phyloP scores from a whole-genome alignment of 176 grass and related monocot genomes.

The Aegilops tauschii region DNA sequence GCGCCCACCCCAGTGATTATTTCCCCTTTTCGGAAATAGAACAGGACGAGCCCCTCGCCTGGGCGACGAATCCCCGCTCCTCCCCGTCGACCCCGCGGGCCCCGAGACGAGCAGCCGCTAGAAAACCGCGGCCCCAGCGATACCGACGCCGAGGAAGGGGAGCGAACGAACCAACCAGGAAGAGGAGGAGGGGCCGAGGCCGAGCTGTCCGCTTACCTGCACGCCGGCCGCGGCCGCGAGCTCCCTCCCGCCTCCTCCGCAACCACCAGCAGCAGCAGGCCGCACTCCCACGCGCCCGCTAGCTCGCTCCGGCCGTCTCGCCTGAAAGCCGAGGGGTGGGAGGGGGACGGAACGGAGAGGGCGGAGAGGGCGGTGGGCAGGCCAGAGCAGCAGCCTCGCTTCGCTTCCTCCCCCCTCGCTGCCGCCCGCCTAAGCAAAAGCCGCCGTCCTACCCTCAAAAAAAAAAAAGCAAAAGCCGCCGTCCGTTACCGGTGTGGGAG shows the following conservation, averaged over 20 bases:
- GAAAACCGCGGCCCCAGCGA: neutral
- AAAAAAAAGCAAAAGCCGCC: slow-evolving; percentile 7
- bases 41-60: neutral
- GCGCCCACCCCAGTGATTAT: neutral
- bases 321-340: neutral
- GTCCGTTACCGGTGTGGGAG: neutral
- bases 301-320: neutral
- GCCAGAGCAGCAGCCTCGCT: neutral
- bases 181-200: neutral
- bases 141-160: neutral
- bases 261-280: neutral
- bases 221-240: neutral
- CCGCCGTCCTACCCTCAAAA: too few relatives aligned
- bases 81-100: neutral
- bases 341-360: neutral
- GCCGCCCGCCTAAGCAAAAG: slow-evolving; percentile 14
- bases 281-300: neutral
- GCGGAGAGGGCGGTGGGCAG: neutral
- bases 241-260: neutral
- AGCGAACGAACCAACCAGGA: neutral
- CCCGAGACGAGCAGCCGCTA: neutral
- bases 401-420: neutral
- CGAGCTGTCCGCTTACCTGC: neutral
- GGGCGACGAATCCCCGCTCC: neutral
- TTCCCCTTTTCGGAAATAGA: too few relatives aligned